Evolutionary conservation across 1,139 yeast species (phyloP).

Genomic region (Candida frijolesensis): DNA sequence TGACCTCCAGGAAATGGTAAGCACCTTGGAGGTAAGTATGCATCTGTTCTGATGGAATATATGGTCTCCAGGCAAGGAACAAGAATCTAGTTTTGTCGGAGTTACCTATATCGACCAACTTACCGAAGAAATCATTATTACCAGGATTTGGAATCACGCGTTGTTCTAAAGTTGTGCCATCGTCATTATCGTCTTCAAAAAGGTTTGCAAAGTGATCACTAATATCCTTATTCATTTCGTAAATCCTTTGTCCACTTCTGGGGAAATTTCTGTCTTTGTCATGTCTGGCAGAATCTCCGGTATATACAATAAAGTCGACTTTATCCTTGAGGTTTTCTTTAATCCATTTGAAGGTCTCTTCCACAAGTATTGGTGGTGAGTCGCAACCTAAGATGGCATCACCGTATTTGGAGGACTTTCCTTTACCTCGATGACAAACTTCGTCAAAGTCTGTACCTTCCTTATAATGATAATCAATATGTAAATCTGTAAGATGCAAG

Average conservation of each 20-base stretch:
- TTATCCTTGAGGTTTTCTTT: conserved; percentile 64
- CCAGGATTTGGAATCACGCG: conserved; percentile 59
- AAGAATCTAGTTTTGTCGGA: conserved; percentile 80
- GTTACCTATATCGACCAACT: conserved; percentile 81
- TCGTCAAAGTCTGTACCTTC: conserved; percentile 51
- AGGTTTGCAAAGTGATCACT: conserved; percentile 57
- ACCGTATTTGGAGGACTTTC: conserved; percentile 67
- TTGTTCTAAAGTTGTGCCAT: conserved; percentile 47
- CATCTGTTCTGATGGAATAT: conserved; percentile 76
- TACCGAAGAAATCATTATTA: conserved; percentile 68
- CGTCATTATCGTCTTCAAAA: conserved; percentile 18
- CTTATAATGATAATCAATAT: conserved; percentile 75
- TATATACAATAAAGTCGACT: conserved; percentile 86
- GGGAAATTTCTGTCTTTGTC: conserved; percentile 78
- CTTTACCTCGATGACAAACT: conserved; percentile 61
- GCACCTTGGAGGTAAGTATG: conserved; percentile 77
- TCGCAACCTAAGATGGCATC: conserved; percentile 77
- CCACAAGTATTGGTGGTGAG: conserved; percentile 62
- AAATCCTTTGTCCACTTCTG: conserved; percentile 68
- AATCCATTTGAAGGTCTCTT: conserved; percentile 70
- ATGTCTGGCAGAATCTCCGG: conserved; percentile 87
- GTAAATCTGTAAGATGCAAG: conserved; percentile 82
- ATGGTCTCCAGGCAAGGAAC: conserved; percentile 70
- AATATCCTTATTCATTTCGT: conserved; percentile 67
- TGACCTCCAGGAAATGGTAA: conserved; percentile 71